A percentile compares a stretch with the other conserved stretches of the same genome.
Evolutionary conservation across 495 filamentous ascomycete species (phyloP).

Genomic region (Hyaloscypha bicolor): DNA sequence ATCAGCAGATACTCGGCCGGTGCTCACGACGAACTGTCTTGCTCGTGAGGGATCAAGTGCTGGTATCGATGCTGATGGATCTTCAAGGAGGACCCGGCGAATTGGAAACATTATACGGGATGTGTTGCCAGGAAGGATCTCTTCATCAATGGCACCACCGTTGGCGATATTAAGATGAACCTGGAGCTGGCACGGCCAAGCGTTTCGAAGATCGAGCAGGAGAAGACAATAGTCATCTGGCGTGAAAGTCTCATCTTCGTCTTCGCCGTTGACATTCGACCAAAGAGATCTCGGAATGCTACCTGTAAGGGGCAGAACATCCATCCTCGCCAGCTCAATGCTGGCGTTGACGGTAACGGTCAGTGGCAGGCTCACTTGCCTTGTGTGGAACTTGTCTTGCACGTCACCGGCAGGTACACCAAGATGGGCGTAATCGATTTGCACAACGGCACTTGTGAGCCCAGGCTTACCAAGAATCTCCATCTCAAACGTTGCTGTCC

Average conservation of each 20-base stretch:
- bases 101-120: conserved; percentile 77
- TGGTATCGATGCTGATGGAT: conserved; percentile 78
- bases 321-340: conserved; percentile 75
- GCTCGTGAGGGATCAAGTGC: conserved; percentile 74
- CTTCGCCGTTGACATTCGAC: conserved; percentile 28
- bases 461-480: conserved; percentile 86
- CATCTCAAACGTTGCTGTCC: conserved; percentile 73
- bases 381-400: conserved; percentile 73
- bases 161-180: conserved; percentile 50
- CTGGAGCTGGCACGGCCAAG: conserved; percentile 77
- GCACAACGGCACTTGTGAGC: conserved; percentile 76
- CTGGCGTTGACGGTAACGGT: conserved; percentile 91
- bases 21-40: conserved; percentile 87
- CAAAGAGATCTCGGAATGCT: conserved; percentile 51
- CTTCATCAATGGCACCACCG: conserved; percentile 38
- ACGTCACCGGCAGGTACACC: conserved; percentile 64
- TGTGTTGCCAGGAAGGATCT: conserved; percentile 76
- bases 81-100: conserved; percentile 71
- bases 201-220: conserved; percentile 82
- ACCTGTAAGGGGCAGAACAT: conserved; percentile 71
- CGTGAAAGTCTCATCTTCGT: conserved; percentile 30
- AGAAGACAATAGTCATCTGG: conserved; percentile 74
- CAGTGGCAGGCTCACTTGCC: conserved; percentile 78
- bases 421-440: conserved; percentile 80
- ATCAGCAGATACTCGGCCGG: conserved; percentile 74